A percentile compares a stretch with the other conserved stretches of the same genome.
These are phyloP conservation scores for Penicillium psychrofluorescens DNA, from an alignment of 495 filamentous ascomycete species.

Conservation along the genomic window DNA sequence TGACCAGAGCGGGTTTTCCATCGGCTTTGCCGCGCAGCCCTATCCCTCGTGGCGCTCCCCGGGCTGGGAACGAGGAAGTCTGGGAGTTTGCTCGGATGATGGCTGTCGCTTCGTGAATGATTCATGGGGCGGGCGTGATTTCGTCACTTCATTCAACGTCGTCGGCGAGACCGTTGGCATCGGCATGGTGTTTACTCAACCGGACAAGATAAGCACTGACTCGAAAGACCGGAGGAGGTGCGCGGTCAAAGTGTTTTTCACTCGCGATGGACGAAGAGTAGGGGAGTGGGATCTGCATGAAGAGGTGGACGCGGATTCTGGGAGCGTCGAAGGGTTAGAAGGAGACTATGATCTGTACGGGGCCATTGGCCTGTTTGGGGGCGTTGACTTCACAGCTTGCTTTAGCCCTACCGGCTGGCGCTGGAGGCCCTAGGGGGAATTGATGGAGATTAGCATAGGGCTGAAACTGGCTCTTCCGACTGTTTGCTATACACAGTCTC, in stretches of 20 bases:
- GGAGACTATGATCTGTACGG: conserved; percentile 75
- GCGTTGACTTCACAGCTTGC: conserved; percentile 61
- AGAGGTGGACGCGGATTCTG: conserved; percentile 63
- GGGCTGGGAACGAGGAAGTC: conserved; percentile 79
- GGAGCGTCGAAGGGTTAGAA: conserved; percentile 65
- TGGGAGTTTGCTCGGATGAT: conserved; percentile 90
- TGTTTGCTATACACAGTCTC: no score
- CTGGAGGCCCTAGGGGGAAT: conserved; percentile 18
- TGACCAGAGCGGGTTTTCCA: conserved; percentile 56
- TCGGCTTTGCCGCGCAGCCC: conserved; percentile 74
- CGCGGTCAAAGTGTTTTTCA: conserved; percentile 68
- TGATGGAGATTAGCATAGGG: conserved; percentile 9
- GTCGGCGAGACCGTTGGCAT: conserved; percentile 52
- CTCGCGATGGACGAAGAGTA: conserved; percentile 54
- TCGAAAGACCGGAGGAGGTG: conserved; percentile 5
- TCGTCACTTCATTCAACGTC: conserved; percentile 46
- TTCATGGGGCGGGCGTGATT: conserved; percentile 71
- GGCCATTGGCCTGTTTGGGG: conserved; percentile 69
- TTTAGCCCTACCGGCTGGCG: conserved; percentile 49
- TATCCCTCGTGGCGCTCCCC: conserved; percentile 85
- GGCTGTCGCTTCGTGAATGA: conserved; percentile 85
- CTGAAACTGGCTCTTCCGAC: conserved; percentile 4
- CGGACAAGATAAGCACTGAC: conserved; percentile 6
- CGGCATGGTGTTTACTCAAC: conserved; percentile 60
- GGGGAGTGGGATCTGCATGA: conserved; percentile 82